A percentile compares a stretch with the other conserved stretches of the same genome.
These are phyloP conservation scores for Kodamaea arcana DNA, from an alignment of 1,139 yeast species.

Conservation along the genomic window DNA sequence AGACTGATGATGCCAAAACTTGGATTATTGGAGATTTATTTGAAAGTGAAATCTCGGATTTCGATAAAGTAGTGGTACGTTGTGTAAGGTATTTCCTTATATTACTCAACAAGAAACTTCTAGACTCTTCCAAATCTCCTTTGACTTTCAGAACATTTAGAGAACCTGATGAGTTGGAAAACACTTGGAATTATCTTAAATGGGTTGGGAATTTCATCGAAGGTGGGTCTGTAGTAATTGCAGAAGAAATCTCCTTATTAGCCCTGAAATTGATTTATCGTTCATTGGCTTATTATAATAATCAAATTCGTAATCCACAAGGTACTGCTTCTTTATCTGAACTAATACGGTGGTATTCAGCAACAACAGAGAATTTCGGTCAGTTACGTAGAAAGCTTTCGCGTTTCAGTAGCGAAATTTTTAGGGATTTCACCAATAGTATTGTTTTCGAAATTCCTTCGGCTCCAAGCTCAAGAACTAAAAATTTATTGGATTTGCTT, in stretches of 20 bases:
- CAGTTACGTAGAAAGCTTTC: slow-evolving; percentile 80
- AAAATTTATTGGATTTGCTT: slow-evolving; percentile 53
- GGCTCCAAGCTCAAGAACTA: slow-evolving; percentile 48
- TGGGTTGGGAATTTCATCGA: slow-evolving; percentile 67
- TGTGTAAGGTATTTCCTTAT: slow-evolving; percentile 73
- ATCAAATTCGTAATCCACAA: slow-evolving; percentile 68
- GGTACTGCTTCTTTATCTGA: slow-evolving; percentile 44
- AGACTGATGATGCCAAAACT: slow-evolving; percentile 56
- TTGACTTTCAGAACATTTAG: slow-evolving; percentile 76
- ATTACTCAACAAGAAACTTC: slow-evolving; percentile 67
- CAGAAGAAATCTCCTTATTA: slow-evolving; percentile 66
- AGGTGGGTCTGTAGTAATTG: slow-evolving; percentile 82
- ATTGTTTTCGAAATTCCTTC: slow-evolving; percentile 57
- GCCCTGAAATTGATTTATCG: slow-evolving; percentile 67
- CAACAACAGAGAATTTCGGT: slow-evolving; percentile 80
- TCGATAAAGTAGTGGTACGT: slow-evolving; percentile 68
- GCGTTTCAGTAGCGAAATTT: slow-evolving; percentile 67
- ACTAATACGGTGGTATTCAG: slow-evolving; percentile 73
- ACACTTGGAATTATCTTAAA: slow-evolving; percentile 71
- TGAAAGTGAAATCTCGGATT: slow-evolving; percentile 52
- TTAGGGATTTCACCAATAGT: slow-evolving; percentile 73
- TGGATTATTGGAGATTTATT: slow-evolving; percentile 73
- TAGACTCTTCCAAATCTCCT: slow-evolving; percentile 68
- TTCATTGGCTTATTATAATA: slow-evolving; percentile 64
- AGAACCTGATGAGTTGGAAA: slow-evolving; percentile 86